Evolutionary conservation across 208 protist genomes (phyloP).

Genomic region (Leishmania tropica): DNA sequence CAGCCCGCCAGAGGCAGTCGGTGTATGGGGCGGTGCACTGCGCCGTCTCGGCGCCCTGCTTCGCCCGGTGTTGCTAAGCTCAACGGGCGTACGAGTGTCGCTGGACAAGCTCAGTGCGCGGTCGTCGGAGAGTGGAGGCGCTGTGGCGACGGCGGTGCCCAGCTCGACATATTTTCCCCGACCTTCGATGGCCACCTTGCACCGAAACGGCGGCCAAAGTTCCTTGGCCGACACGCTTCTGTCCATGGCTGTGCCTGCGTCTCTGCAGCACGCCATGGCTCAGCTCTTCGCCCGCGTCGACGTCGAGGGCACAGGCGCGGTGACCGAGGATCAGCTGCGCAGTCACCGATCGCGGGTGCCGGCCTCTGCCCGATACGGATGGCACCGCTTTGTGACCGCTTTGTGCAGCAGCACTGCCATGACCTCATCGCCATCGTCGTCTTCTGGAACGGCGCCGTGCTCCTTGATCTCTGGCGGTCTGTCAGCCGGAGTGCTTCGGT

Average conservation of each 20-base stretch:
- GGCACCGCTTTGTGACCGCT: slow-evolving; percentile 35
- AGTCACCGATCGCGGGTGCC: slow-evolving; percentile 27
- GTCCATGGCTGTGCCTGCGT: slow-evolving; percentile 30
- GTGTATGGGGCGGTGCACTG: slow-evolving; percentile 31
- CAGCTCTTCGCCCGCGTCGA: slow-evolving; percentile 27
- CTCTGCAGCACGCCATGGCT: slow-evolving; percentile 29
- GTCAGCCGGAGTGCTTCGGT: slow-evolving; percentile 18
- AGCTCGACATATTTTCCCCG: background rate
- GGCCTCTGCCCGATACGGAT: slow-evolving; percentile 25
- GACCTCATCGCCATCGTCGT: background rate
- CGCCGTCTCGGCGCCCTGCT: slow-evolving; percentile 18
- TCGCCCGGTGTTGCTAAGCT: slow-evolving; percentile 24
- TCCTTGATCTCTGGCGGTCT: slow-evolving; percentile 4
- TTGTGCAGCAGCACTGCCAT: slow-evolving; percentile 14
- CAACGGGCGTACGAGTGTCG: slow-evolving; percentile 27
- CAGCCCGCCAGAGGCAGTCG: slow-evolving; percentile 12
- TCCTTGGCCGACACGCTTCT: background rate
- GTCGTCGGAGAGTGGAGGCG: background rate
- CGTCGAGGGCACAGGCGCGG: slow-evolving; percentile 5
- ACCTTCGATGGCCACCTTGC: background rate
- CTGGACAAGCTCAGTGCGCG: slow-evolving; percentile 15
- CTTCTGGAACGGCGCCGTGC: background rate
- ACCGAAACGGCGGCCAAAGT: background rate
- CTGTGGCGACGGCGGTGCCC: background rate
- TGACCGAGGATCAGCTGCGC: slow-evolving; percentile 35